Conservation (phyloP, 2,329 filamentous ascomycete species). For the Cytospora piceicola region DNA sequence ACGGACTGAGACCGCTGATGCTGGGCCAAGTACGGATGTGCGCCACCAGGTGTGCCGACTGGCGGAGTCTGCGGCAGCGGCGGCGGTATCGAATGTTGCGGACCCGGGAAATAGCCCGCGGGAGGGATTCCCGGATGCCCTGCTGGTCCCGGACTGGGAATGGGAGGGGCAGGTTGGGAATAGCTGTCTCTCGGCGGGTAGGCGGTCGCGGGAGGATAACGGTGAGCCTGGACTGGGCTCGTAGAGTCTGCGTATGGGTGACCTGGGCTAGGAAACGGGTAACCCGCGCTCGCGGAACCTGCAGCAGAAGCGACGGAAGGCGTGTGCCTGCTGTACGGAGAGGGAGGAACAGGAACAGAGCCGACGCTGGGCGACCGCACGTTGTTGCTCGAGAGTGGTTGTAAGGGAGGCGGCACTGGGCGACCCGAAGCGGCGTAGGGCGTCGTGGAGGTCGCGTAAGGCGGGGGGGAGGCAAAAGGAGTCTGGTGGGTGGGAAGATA, state of each 20-base stretch:
- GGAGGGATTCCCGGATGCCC: constrained; percentile 35
- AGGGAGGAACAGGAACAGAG: constrained; percentile 47
- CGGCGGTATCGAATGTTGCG: constrained; percentile 42
- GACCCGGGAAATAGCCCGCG: constrained; percentile 26
- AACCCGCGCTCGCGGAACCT: constrained; percentile 51
- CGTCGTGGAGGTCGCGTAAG: constrained; percentile 37
- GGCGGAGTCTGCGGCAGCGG: constrained; percentile 56
- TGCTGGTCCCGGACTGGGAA: constrained; percentile 36
- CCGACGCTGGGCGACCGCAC: constrained; percentile 55
- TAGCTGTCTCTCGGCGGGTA: constrained; percentile 54
- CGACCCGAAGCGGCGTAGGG: constrained; percentile 44
- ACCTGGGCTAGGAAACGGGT: constrained; percentile 51
- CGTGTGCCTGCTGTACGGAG: constrained; percentile 57
- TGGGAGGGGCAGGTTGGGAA: constrained; percentile 42
- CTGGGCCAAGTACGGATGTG: constrained; percentile 39
- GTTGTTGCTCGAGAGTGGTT: constrained; percentile 48
- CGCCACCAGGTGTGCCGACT: constrained; percentile 47
- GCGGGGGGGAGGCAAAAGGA: constrained; percentile 36
- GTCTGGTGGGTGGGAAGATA: constrained; percentile 42
- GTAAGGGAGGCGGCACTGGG: constrained; percentile 50
- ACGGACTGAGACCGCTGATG: constrained; percentile 60
- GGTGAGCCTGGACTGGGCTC: constrained; percentile 57
- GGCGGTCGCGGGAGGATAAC: constrained; percentile 51
- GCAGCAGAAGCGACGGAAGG: constrained; percentile 39
- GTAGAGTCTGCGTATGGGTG: constrained; percentile 47